Evolutionary conservation across 805 yeast genomes (phyloP).

Genomic region (Lipomyces anomalus): DNA sequence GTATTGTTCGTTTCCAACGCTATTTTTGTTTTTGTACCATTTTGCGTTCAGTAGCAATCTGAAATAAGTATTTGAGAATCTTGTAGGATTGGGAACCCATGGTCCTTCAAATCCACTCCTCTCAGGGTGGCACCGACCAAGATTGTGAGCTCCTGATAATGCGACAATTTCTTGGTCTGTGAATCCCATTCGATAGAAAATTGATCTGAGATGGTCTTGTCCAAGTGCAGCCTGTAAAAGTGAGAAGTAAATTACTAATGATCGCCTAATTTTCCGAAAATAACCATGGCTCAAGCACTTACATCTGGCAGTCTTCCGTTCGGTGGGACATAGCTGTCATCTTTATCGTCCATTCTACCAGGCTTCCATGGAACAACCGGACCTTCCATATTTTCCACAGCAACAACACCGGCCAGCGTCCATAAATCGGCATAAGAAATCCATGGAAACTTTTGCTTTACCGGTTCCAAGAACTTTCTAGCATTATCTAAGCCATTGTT

Average conservation of each 20-base stretch:
- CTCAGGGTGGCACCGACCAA: constrained; percentile 67
- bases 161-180: constrained; percentile 69
- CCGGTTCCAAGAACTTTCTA: constrained; percentile 49
- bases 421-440: constrained; percentile 72
- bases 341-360: constrained; percentile 61
- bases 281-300: no score
- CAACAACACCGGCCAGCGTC: constrained; percentile 73
- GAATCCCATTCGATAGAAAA: constrained; percentile 63
- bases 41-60: constrained; percentile 47
- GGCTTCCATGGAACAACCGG: constrained; percentile 73
- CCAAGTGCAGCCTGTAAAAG: constrained; percentile 47
- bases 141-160: constrained; percentile 66
- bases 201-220: constrained; percentile 55
- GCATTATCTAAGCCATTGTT: constrained; percentile 62
- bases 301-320: constrained; percentile 66
- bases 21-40: constrained; percentile 44
- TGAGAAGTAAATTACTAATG: neutral
- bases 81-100: constrained; percentile 77
- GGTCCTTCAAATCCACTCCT: constrained; percentile 75
- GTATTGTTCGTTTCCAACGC: constrained; percentile 48
- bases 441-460: constrained; percentile 59
- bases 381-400: constrained; percentile 73
- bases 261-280: neutral
- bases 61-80: constrained; percentile 70
- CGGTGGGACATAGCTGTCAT: constrained; percentile 47